Percentiles rank a stretch among this genome's conserved stretches.
Conservation (phyloP, 768 basidiomycete genomes). For the Pisolithus tinctorius region DNA sequence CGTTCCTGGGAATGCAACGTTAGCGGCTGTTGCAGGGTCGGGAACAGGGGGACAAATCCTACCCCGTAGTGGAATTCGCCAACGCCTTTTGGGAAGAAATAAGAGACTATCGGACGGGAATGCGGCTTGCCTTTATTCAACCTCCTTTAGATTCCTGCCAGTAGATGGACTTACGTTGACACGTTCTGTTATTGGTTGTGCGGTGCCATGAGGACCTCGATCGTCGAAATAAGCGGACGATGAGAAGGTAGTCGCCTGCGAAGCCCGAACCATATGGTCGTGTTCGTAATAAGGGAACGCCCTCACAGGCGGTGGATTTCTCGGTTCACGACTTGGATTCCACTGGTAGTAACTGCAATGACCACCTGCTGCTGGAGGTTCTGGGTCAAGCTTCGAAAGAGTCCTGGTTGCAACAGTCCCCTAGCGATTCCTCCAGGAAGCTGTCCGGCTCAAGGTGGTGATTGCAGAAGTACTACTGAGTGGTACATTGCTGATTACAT, state of each 20-base stretch:
- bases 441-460: no score
- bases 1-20: conserved; percentile 56
- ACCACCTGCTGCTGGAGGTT: no score
- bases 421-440: no score
- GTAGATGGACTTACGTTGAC: conserved; percentile 51
- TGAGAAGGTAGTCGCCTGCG: conserved; percentile 56
- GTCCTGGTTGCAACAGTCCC: no score
- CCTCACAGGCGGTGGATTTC: background rate
- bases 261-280: conserved; percentile 29
- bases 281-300: background rate
- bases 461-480: background rate
- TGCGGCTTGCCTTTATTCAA: conserved; percentile 22
- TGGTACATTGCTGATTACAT: background rate
- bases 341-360: no score
- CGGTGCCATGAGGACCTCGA: conserved; percentile 60
- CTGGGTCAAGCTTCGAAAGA: background rate
- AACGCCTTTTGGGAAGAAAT: conserved; percentile 91
- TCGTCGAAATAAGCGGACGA: conserved; percentile 71
- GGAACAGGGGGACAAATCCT: conserved; percentile 15
- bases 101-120: conserved; percentile 79
- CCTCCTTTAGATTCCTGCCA: background rate
- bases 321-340: background rate
- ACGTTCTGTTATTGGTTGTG: conserved; percentile 74
- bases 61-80: conserved; percentile 98
- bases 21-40: conserved; percentile 3